These are phyloP conservation scores for Sideroxylon spinosum DNA, from an alignment of 179 eudicot genomes.

Conservation along the genomic window DNA sequence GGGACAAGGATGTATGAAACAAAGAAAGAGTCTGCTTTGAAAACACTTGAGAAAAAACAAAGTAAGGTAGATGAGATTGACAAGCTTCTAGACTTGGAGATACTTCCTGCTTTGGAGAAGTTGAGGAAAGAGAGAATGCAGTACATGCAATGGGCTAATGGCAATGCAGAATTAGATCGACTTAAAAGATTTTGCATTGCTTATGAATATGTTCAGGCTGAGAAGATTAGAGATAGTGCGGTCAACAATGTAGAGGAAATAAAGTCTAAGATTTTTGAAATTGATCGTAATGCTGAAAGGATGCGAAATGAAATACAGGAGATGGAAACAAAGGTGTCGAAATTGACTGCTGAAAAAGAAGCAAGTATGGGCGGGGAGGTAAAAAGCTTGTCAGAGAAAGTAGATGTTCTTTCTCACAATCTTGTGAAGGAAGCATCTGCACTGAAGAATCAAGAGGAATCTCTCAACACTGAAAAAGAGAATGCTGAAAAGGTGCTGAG, in stretches of 20 bases:
- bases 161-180: conserved; percentile 82
- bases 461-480: conserved; percentile 56
- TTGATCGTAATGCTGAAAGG: conserved; percentile 38
- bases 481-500: conserved; percentile 66
- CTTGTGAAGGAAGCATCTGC: conserved; percentile 77
- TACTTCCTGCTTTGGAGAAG: conserved; percentile 92
- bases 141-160: conserved; percentile 97
- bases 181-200: conserved; percentile 93
- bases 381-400: conserved; percentile 62
- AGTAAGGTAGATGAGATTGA: conserved; percentile 95
- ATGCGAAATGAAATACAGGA: conserved; percentile 64
- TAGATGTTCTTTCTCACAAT: conserved; percentile 67
- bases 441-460: conserved; percentile 77
- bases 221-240: conserved; percentile 70
- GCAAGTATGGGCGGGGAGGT: conserved; percentile 88
- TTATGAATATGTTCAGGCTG: conserved; percentile 82
- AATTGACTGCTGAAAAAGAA: conserved; percentile 72
- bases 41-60: conserved; percentile 94
- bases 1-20: conserved; percentile 99
- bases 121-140: conserved; percentile 88
- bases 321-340: conserved; percentile 61
- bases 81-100: conserved; percentile 91
- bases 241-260: conserved; percentile 57
- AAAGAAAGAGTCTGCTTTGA: conserved; percentile 90
- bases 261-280: conserved; percentile 56